Percentiles rank a stretch among this genome's conserved stretches.
phyloP scores from a whole-genome alignment of 2,329 filamentous ascomycete genomes.

The Atkinsonella hypoxylon region DNA sequence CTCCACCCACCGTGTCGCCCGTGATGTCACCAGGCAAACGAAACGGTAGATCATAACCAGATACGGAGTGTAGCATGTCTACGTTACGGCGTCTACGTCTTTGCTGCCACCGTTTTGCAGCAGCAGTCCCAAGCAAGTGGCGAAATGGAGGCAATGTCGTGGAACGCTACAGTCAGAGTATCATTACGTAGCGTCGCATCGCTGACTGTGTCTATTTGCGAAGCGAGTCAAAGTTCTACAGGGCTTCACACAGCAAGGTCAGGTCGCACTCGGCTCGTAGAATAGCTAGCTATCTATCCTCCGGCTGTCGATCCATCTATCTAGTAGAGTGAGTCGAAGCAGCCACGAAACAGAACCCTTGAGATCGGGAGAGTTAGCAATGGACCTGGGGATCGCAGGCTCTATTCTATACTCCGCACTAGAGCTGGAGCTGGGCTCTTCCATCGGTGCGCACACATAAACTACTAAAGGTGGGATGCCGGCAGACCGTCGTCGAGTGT shows the following conservation, averaged over 20 bases:
- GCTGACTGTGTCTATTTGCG: background rate
- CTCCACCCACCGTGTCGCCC: background rate
- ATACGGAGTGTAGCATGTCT: background rate
- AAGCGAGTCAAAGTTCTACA: too few species aligned
- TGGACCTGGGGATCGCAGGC: background rate
- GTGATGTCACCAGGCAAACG: conserved; percentile 3
- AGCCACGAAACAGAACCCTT: background rate
- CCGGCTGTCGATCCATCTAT: background rate
- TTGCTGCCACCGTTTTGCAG: background rate
- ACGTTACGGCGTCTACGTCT: background rate
- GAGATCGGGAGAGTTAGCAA: background rate
- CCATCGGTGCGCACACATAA: too few species aligned
- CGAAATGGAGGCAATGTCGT: background rate
- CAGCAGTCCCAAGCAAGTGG: background rate
- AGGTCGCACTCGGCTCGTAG: too few species aligned
- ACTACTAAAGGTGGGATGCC: too few species aligned
- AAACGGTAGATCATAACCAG: background rate
- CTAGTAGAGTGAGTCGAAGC: too few species aligned
- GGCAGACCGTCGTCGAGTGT: too few species aligned
- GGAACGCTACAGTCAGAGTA: background rate
- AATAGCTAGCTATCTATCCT: too few species aligned
- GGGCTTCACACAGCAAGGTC: too few species aligned
- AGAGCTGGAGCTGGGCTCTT: too few species aligned
- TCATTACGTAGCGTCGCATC: background rate
- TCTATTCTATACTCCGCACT: too few species aligned